Conservation (phyloP, 495 filamentous ascomycete genomes). For the Aspergillus ellipticus region DNA sequence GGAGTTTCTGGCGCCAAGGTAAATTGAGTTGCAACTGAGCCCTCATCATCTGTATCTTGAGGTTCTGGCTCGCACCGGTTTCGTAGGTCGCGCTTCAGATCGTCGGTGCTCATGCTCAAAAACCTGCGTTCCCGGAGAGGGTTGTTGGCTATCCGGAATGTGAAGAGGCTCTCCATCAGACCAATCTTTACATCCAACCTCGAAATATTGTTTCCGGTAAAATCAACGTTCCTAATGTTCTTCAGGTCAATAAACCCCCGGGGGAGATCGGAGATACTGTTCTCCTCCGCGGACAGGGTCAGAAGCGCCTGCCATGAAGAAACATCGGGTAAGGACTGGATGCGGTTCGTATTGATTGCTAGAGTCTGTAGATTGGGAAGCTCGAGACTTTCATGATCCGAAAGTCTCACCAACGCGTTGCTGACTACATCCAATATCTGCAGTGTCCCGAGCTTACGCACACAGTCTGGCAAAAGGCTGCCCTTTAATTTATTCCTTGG, state of each 20-base stretch:
- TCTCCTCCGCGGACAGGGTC: conserved; percentile 74
- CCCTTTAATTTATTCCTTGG: conserved; percentile 76
- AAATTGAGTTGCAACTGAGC: conserved; percentile 44
- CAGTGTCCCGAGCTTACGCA: conserved; percentile 56
- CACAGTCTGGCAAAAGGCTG: conserved; percentile 59
- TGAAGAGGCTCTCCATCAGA: conserved; percentile 70
- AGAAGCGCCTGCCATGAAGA: conserved; percentile 66
- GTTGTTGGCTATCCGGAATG: conserved; percentile 76
- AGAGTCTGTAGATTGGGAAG: conserved; percentile 74
- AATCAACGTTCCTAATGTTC: conserved; percentile 68
- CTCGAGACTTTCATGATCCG: conserved; percentile 44
- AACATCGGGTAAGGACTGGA: conserved; percentile 67
- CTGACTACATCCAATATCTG: conserved; percentile 71
- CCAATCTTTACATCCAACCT: conserved; percentile 73
- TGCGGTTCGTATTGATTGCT: conserved; percentile 69
- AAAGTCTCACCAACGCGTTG: conserved; percentile 65
- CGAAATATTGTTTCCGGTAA: conserved; percentile 78
- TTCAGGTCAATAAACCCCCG: conserved; percentile 64
- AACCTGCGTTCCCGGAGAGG: conserved; percentile 85
- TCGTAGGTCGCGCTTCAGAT: conserved; percentile 73
- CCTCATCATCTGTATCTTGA: conserved; percentile 41
- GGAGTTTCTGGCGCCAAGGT: conserved; percentile 43
- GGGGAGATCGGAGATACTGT: conserved; percentile 70
- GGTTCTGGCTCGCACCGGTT: conserved; percentile 60
- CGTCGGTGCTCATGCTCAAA: conserved; percentile 71